A percentile compares a stretch with the other conserved stretches of the same genome.
These are phyloP conservation scores for Ogataea hybrid DNA, from an alignment of 1,139 yeast genomes.

Conservation along the genomic window DNA sequence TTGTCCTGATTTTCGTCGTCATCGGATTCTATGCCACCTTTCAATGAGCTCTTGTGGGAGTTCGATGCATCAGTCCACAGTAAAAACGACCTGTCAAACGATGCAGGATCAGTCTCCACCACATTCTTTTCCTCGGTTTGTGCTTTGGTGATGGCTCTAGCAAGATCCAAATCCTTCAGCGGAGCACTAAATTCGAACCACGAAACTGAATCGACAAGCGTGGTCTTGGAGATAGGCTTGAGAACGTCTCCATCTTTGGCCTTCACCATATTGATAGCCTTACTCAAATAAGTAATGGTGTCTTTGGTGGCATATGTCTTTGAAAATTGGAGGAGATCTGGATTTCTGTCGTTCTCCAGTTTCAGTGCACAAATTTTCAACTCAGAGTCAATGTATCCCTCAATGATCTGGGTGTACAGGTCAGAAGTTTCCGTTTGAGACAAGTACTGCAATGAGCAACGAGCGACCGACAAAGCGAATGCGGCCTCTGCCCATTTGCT, in stretches of 20 bases:
- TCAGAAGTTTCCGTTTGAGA: constrained; percentile 36
- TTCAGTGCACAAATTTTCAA: constrained; percentile 47
- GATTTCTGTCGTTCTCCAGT: constrained; percentile 37
- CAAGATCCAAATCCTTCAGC: constrained; percentile 70
- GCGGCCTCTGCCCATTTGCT: constrained; percentile 58
- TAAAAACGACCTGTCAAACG: constrained; percentile 46
- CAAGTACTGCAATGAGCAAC: constrained; percentile 57
- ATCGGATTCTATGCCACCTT: constrained; percentile 44
- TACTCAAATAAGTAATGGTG: constrained; percentile 37
- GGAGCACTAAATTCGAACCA: constrained; percentile 80
- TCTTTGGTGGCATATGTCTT: constrained; percentile 41
- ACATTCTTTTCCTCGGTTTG: constrained; percentile 24
- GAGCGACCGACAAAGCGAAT: constrained; percentile 55
- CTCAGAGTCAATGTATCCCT: constrained; percentile 66
- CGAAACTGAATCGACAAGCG: constrained; percentile 39
- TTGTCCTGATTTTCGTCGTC: constrained; percentile 63
- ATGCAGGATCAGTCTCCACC: constrained; percentile 30
- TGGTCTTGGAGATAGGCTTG: constrained; percentile 32
- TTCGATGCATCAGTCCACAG: constrained; percentile 58
- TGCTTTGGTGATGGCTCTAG: constrained; percentile 51
- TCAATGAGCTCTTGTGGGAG: constrained; percentile 46
- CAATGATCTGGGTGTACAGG: constrained; percentile 54
- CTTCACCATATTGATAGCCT: constrained; percentile 40
- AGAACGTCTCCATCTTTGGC: constrained; percentile 43
- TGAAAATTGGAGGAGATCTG: constrained; percentile 48